Evolutionary conservation across 768 basidiomycete species (phyloP).

Genomic region (Brasilioporus rufonigricans): DNA sequence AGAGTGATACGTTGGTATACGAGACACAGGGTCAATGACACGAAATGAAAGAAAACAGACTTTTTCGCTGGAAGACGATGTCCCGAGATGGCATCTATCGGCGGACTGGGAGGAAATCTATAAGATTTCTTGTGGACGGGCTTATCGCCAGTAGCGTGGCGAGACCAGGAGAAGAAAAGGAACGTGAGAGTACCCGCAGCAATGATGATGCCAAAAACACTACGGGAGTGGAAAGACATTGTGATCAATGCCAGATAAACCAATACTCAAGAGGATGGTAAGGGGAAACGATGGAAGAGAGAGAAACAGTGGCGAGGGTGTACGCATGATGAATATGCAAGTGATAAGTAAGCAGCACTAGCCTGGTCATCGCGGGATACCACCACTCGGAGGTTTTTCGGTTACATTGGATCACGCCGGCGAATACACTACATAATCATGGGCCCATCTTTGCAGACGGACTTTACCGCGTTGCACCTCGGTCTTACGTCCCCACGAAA

Average conservation of each 20-base stretch:
- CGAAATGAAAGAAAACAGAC: not conserved
- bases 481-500: too few species aligned
- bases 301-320: too few species aligned
- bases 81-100: not conserved
- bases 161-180: slow-evolving; percentile 2
- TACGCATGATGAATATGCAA: too few species aligned
- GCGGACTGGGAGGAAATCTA: slow-evolving; percentile 10
- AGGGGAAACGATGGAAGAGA: too few species aligned
- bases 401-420: too few species aligned
- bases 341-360: too few species aligned
- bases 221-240: not conserved
- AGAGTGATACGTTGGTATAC: not conserved
- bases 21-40: not conserved
- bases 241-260: not conserved
- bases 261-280: too few species aligned
- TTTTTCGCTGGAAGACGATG: slow-evolving; percentile 3
- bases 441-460: too few species aligned
- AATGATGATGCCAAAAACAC: not conserved
- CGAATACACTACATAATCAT: too few species aligned
- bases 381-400: too few species aligned
- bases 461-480: too few species aligned
- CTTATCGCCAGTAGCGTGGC: not conserved
- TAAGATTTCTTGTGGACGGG: not conserved
- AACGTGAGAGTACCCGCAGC: not conserved
- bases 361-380: too few species aligned